These are phyloP conservation scores for Alternaria ethzedia DNA, from an alignment of 2,329 filamentous ascomycete genomes.

Conservation along the genomic window DNA sequence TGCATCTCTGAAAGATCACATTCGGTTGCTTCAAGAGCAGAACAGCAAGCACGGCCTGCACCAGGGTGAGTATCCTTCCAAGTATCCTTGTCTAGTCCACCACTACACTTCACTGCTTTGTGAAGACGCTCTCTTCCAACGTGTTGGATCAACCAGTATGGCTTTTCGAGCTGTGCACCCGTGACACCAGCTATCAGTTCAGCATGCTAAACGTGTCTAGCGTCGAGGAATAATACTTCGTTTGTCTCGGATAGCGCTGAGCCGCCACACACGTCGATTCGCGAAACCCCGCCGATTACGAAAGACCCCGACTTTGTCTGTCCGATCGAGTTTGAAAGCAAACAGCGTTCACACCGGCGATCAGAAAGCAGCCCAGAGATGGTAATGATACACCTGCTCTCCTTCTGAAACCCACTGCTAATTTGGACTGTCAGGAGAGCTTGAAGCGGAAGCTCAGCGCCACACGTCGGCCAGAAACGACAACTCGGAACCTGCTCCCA, in stretches of 20 bases:
- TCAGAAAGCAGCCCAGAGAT: constrained; percentile 39
- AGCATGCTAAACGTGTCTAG: constrained; percentile 28
- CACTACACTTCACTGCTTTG: constrained; percentile 1
- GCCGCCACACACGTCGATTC: constrained; percentile 27
- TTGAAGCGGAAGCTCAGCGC: constrained; percentile 49
- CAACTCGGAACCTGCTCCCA: constrained; percentile 42
- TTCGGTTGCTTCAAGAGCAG: constrained; percentile 48
- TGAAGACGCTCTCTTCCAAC: not conserved
- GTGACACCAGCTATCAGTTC: constrained; percentile 13
- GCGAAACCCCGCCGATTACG: constrained; percentile 24
- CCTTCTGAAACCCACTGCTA: not conserved
- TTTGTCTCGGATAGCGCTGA: constrained; percentile 34
- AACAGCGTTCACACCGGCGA: constrained; percentile 30
- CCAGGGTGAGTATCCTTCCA: constrained; percentile 31
- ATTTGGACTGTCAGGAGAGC: constrained; percentile 25
- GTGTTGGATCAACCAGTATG: not conserved
- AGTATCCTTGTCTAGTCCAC: not conserved
- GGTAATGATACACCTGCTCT: not conserved
- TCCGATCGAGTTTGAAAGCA: constrained; percentile 33
- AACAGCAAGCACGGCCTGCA: constrained; percentile 29
- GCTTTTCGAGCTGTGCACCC: constrained; percentile 5
- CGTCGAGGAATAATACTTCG: constrained; percentile 36
- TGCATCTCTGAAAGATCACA: constrained; percentile 47
- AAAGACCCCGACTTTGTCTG: constrained; percentile 28
- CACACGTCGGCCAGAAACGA: constrained; percentile 41